Evolutionary conservation across 169 alveolate genomes (phyloP).

Genomic region (Plasmodium relictum): DNA sequence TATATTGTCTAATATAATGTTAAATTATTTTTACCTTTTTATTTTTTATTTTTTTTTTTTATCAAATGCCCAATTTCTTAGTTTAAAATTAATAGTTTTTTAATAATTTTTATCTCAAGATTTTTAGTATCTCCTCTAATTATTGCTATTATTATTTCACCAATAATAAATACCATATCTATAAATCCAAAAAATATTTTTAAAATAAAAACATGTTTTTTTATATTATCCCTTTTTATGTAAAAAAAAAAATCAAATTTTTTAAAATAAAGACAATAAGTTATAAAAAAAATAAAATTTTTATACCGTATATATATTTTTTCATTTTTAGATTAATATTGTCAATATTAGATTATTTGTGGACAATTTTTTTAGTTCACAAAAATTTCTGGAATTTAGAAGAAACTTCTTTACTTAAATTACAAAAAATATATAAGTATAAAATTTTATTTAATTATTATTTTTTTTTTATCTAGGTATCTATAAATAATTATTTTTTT

Average conservation of each 20-base stretch:
- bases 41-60: neutral
- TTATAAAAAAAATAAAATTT: neutral
- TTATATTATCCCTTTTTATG: constrained; percentile 51
- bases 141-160: constrained; percentile 25
- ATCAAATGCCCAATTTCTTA: neutral
- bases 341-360: constrained; percentile 40
- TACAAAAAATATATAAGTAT: constrained; percentile 29
- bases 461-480: neutral
- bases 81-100: constrained; percentile 25
- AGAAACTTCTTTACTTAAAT: neutral
- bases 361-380: constrained; percentile 62
- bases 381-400: constrained; percentile 54
- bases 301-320: neutral
- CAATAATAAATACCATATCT: constrained; percentile 41
- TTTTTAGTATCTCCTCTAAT: constrained; percentile 15
- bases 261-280: too few relatives aligned
- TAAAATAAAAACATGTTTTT: constrained; percentile 37
- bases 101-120: constrained; percentile 23
- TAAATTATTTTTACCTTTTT: neutral
- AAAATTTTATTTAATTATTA: neutral
- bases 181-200: constrained; percentile 32
- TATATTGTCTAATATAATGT: neutral
- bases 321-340: constrained; percentile 14
- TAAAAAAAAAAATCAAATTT: constrained; percentile 2
- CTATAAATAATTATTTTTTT: neutral